phyloP scores from a whole-genome alignment of 352 stramenopile genomes.

The Phytophthora melonis region DNA sequence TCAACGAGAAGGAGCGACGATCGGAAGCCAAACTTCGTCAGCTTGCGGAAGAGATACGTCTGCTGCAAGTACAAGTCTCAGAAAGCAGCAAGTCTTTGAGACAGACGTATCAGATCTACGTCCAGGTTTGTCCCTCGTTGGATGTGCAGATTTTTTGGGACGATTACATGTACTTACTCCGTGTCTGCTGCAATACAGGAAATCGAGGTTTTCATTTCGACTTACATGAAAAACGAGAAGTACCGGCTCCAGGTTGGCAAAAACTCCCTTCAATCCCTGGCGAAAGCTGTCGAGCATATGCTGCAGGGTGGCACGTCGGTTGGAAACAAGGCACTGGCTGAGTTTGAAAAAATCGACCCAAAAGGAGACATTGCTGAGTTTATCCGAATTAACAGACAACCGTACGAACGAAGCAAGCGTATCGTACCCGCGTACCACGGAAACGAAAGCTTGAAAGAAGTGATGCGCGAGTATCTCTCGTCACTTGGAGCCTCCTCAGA shows the following conservation, averaged over 20 bases:
- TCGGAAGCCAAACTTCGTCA: slow-evolving; percentile 60
- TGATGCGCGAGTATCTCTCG: slow-evolving; percentile 59
- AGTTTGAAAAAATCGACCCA: slow-evolving; percentile 66
- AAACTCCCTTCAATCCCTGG: slow-evolving; percentile 74
- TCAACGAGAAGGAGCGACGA: slow-evolving; percentile 50
- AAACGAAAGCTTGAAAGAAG: slow-evolving; percentile 65
- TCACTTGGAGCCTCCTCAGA: slow-evolving; percentile 26
- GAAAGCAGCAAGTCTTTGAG: slow-evolving; percentile 51
- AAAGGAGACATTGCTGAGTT: slow-evolving; percentile 74
- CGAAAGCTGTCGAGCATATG: slow-evolving; percentile 77
- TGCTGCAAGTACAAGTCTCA: slow-evolving; percentile 46
- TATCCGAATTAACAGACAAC: slow-evolving; percentile 57
- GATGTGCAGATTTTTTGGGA: not conserved
- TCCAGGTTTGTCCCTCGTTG: slow-evolving; percentile 56
- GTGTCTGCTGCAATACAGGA: slow-evolving; percentile 47
- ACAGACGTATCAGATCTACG: slow-evolving; percentile 59
- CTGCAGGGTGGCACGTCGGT: slow-evolving; percentile 47
- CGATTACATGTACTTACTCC: not conserved
- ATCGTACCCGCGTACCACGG: slow-evolving; percentile 55
- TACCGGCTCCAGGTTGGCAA: slow-evolving; percentile 86
- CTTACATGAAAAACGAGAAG: slow-evolving; percentile 90
- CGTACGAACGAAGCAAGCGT: slow-evolving; percentile 55
- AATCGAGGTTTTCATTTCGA: slow-evolving; percentile 76
- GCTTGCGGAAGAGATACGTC: slow-evolving; percentile 53
- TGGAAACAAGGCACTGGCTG: slow-evolving; percentile 45